Percentiles rank a stretch among this genome's conserved stretches.
phyloP scores from a whole-genome alignment of 2,329 filamentous ascomycete genomes.

The Dactylellina haptotyla region DNA sequence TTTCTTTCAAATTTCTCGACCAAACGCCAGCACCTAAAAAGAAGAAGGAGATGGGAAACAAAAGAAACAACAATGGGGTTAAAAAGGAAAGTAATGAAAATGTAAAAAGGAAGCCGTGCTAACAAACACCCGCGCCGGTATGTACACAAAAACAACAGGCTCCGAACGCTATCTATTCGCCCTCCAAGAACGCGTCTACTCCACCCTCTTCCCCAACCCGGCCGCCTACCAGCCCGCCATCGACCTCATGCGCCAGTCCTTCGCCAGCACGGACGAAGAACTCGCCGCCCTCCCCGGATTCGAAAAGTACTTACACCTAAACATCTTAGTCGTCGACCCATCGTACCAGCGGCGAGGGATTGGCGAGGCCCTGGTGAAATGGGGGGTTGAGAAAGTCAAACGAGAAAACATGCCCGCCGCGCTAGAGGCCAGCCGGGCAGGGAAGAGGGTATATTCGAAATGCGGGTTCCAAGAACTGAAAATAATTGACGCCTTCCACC shows the following conservation, averaged over 20 bases:
- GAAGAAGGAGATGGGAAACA: not conserved
- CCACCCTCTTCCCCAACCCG: constrained; percentile 32
- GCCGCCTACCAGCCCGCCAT: constrained; percentile 31
- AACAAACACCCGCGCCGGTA: constrained; percentile 6
- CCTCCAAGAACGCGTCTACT: constrained; percentile 18
- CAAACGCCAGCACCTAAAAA: constrained; percentile 1
- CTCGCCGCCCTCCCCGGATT: constrained; percentile 15
- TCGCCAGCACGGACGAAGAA: constrained; percentile 15
- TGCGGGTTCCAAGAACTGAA: constrained; percentile 36
- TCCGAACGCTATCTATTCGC: constrained; percentile 44
- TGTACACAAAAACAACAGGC: constrained; percentile 38
- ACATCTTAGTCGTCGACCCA: constrained; percentile 44
- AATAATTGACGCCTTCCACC: constrained; percentile 29
- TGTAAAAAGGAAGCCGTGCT: not conserved
- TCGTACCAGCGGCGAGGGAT: constrained; percentile 43
- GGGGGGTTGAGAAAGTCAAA: constrained; percentile 39
- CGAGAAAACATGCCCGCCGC: constrained; percentile 21
- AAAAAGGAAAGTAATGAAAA: not conserved
- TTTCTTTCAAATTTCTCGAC: not conserved
- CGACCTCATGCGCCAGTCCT: constrained; percentile 36
- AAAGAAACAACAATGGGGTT: not conserved
- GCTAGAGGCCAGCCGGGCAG: constrained; percentile 39
- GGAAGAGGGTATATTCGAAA: constrained; percentile 43
- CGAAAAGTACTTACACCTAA: constrained; percentile 41
- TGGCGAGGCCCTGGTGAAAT: constrained; percentile 29